Base-by-base conservation (phyloP, 2,329 filamentous ascomycete genomes). In the Fusarium nisikadoi region DNA sequence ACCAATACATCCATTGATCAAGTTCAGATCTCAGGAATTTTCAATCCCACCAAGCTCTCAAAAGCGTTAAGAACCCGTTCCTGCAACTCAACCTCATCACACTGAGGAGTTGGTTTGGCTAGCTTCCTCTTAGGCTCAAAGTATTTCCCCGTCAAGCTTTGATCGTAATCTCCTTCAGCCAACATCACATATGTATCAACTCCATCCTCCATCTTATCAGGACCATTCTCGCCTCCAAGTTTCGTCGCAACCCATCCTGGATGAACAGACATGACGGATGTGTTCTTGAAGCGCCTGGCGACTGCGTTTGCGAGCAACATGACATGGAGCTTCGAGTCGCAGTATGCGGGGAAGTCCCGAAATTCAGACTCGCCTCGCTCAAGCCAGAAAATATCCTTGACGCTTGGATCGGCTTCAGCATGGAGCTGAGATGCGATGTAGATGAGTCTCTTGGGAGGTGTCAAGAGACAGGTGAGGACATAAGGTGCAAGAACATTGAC, bases 401-500 rank as follows among this genome's bases (percentile, higher is more conserved):
- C 38, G 10, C 36, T 39, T 19, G 59, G 61, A 14, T 70, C 64
- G 16, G 62, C 73, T 6, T 73, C 19, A 8, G 45, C 45, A 35
- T 76, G 73, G 6, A 75, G 55, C 7, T 65, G 35, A 33, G 73
- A 76, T 5, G 57, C 46, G 17, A 75, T 57, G 36, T 62, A 76
- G 0, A 66, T 42, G 12, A 76, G 57, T 23, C 73, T 60, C 52
- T 68, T 74, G 3, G 74, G 74, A 25, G 54, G 64, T 6, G 63
- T 65, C 2, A 76, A 35, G 8, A 75, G 67, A 31, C 62, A 73
- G 2, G 71, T 46, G 27, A 76, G 65, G 16, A 76, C 61, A 36
- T 75, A 76, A 16, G 73, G 73, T 3, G 73, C 70, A n/a, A 75
- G 43, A 2, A 74, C 47, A 35, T 76, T 76, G 41, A 73, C 71